phyloP scores from a whole-genome alignment of 805 yeast species.

The Myxozyma kluyveri region DNA sequence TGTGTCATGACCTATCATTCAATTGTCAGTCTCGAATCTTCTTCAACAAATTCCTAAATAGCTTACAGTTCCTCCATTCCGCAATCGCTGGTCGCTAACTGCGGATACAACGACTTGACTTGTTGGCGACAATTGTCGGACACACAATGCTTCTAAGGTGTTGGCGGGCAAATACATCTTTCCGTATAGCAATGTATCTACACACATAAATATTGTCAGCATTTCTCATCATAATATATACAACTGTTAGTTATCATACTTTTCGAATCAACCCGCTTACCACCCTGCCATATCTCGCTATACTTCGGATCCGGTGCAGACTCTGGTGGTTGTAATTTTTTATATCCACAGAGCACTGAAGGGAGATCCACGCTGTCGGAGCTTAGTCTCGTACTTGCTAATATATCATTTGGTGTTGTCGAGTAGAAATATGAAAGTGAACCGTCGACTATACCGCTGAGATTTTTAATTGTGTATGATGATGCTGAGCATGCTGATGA shows the following conservation, averaged over 20 bases:
- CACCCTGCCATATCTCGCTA: slow-evolving; percentile 35
- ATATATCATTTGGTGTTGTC: slow-evolving; percentile 39
- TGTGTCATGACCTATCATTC: slow-evolving; percentile 57
- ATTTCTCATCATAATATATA: neutral
- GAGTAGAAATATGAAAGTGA: slow-evolving; percentile 79
- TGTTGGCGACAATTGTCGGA: slow-evolving; percentile 56
- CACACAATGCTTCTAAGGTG: slow-evolving; percentile 80
- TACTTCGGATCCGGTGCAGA: slow-evolving; percentile 31
- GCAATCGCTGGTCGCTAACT: slow-evolving; percentile 61
- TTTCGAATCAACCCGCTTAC: slow-evolving; percentile 32
- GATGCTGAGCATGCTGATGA: slow-evolving; percentile 69
- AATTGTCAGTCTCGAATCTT: slow-evolving; percentile 36
- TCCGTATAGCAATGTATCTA: slow-evolving; percentile 65
- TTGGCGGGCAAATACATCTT: slow-evolving; percentile 85
- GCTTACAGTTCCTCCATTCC: slow-evolving; percentile 48
- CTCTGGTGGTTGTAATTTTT: slow-evolving; percentile 51
- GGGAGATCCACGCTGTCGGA: slow-evolving; percentile 51
- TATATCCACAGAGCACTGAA: slow-evolving; percentile 67
- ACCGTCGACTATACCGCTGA: slow-evolving; percentile 57
- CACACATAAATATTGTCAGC: neutral
- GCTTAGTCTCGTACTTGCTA: slow-evolving; percentile 8
- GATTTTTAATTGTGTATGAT: slow-evolving; percentile 53
- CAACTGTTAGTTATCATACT: slow-evolving; percentile 8
- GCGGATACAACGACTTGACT: slow-evolving; percentile 72
- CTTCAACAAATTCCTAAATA: neutral